Base-by-base conservation (phyloP, 1,284 basidiomycete species). In the Microbotryum intermedium region DNA sequence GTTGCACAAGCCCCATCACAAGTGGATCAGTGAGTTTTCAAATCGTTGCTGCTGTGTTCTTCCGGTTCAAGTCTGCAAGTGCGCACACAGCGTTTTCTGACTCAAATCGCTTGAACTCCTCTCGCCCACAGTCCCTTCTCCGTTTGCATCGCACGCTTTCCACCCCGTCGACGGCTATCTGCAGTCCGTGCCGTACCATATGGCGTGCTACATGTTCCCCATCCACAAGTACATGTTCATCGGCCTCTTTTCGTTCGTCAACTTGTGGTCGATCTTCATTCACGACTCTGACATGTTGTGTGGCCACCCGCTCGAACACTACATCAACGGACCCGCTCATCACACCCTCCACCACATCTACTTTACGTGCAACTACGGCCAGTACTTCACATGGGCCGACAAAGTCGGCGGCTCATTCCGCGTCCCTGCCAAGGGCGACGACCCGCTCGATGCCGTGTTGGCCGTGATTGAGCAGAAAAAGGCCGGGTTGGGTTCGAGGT, bases 231-330 rank as follows among this genome's bases (percentile, higher is more conserved):
- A 80, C 62, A 73, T 63, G 53, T 94, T 90, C 76, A 82, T 95
- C 57, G 82, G 72, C 30, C 80, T 93, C 59, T 97, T 95, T 74
- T 83, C 90, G 49, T 80, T 88, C 59, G 88, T 97, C 71, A 95
- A 94, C 77, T 81, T 87, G 72, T 95, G 92, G 92, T 85, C 79
- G 60, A 92, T 97, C 74, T 81, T 94, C 64, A 98, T 98, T 70
- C 94, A 98, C 75, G 94, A 99, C 76, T 93, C 90, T n/a, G 95
- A 98, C 78, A 97, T 99, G 92, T 85, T 97, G 74, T 89, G 88
- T 50, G 92, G 88, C n/a, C 87, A 90, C 73, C 79, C 85, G 8
- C 80, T 95, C 2, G 94, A 97, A 76, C 84, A 81, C 71, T 76
- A 91, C 74, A 94, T 99, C 78, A 98, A 99, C 76, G 91, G 92